Evolutionary conservation across 345 rosid species (phyloP).

Genomic region (Camelina neglecta): DNA sequence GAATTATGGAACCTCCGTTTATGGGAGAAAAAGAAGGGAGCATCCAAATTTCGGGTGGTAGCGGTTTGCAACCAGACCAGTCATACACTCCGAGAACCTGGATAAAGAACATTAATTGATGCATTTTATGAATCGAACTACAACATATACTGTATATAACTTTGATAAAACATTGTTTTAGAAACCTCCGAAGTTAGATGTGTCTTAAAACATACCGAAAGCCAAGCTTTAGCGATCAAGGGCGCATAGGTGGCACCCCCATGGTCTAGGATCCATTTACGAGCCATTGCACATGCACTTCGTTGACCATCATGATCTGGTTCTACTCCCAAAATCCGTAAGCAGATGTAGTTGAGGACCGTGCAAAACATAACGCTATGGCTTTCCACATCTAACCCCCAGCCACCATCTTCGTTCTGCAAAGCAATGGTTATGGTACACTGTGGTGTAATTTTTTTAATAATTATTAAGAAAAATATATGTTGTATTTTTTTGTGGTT

Average conservation of each 20-base stretch:
- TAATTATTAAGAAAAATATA: too few species aligned
- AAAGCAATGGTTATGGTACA: too few species aligned
- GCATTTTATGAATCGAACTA: too few species aligned
- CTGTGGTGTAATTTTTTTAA: too few species aligned
- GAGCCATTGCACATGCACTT: background rate
- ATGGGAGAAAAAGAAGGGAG: background rate
- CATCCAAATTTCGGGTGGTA: background rate
- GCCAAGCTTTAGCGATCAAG: background rate
- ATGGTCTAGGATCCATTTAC: background rate
- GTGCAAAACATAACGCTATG: background rate
- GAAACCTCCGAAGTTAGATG: too few species aligned
- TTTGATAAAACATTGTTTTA: too few species aligned
- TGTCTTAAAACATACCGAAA: background rate
- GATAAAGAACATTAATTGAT: too few species aligned
- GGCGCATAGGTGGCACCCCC: background rate
- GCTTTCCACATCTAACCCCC: background rate
- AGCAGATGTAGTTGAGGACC: background rate
- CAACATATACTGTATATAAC: too few species aligned
- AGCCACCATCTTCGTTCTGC: background rate
- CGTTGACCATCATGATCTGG: background rate
- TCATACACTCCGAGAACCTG: background rate
- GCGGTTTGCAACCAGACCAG: background rate
- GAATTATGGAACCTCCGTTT: background rate
- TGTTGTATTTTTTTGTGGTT: too few species aligned
- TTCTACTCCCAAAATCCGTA: background rate